These are phyloP conservation scores for Rosa chinensis DNA, from an alignment of 306 rosid genomes.

Conservation along the genomic window DNA sequence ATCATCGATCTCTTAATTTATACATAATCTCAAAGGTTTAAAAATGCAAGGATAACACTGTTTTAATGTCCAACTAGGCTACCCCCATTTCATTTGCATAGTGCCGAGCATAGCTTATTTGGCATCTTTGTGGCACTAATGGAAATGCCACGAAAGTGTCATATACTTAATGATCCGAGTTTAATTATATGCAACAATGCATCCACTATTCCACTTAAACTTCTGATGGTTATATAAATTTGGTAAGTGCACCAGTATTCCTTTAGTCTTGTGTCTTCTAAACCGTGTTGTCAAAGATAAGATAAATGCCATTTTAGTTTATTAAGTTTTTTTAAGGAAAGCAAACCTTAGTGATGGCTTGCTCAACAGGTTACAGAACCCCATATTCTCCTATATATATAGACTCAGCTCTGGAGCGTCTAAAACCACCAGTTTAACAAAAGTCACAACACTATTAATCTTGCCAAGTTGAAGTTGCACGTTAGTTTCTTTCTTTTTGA, in stretches of 20 bases:
- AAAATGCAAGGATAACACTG: background rate
- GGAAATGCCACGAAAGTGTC: background rate
- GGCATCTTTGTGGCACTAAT: background rate
- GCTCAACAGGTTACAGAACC: background rate
- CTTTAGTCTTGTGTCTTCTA: background rate
- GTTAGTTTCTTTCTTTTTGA: background rate
- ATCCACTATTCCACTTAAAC: constrained; percentile 10
- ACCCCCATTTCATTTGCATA: constrained; percentile 7
- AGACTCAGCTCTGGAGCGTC: background rate
- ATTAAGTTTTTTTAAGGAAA: background rate
- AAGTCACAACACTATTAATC: background rate
- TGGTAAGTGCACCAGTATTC: constrained; percentile 25
- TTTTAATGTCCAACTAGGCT: constrained; percentile 24
- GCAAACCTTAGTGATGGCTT: background rate
- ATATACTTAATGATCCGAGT: background rate
- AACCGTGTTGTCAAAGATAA: background rate
- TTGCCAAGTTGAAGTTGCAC: background rate
- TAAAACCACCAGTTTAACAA: background rate
- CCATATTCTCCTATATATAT: background rate
- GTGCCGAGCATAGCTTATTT: constrained; percentile 2
- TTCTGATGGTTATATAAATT: background rate
- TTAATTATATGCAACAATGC: background rate
- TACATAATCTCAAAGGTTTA: background rate
- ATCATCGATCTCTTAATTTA: background rate
- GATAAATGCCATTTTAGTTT: constrained; percentile 13